Base-by-base conservation (phyloP, 257 asterid genomes). In the Nicotiana benthamiana region DNA sequence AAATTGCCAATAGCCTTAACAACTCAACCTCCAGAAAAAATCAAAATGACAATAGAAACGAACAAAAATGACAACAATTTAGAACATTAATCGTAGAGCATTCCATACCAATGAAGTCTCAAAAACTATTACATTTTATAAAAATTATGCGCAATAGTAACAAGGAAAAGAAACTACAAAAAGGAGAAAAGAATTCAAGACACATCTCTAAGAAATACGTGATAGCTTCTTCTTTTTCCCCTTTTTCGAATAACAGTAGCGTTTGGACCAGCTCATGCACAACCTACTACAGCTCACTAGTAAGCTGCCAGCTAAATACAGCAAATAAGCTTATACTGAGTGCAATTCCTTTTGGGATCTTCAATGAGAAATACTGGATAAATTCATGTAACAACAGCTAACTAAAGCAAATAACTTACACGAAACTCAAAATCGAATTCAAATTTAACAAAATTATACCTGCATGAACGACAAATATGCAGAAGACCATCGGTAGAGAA, bases 401-500 rank as follows among this genome's bases (percentile, higher is more conserved):
- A 22, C 24, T 70, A 43, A 46, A 70, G 22, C 16, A 54, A 43
- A 22, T 68, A 36, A 65, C 75, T 32, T 26, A 66, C 24, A 62
- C 12, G n/a, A 16, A 17, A n/a, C 30, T 36, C 75, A 63, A 46
- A 57, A 77, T 7, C 2, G 22, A 34, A 27, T 46, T 24, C 9
- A 17, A 56, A 75, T 51, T 6, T 1, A 16, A 77, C 40, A n/a
- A 32, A 48, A 62, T 11, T 13, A 68, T 86, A 94, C 98, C 92
- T 85, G 91, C 97, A 91, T 54, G 87, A 80, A 63, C 86, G 86
- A 18, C 89, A 82, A 48, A 94, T 84, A 20, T 81, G 91, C 79
- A 82, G 13, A 61, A 94, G 90, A 0, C 97, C 98, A 83, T 89
- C 88, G 0, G 97, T 94, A 7, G 97, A 89, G 84, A 94, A 94